Percentiles rank a stretch among this genome's conserved stretches.
Conservation (phyloP, 2,329 filamentous ascomycete species). For the Diaporthe batatas region DNA sequence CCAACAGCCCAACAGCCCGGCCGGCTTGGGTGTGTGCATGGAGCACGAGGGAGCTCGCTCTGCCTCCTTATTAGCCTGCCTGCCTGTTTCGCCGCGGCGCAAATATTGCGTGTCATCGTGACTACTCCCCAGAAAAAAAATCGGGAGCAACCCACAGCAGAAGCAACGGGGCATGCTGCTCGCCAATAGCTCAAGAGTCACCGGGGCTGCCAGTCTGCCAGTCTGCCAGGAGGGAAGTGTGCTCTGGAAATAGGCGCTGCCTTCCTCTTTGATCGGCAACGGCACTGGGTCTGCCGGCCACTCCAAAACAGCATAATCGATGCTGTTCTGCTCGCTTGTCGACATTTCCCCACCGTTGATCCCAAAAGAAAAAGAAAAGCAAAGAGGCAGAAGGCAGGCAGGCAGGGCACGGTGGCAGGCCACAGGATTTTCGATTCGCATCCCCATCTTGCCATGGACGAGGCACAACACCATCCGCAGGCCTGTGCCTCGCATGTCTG, state of each 20-base stretch:
- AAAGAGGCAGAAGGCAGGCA: not conserved
- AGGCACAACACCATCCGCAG: not conserved
- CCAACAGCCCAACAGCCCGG: not conserved
- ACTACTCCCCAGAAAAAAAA: slow-evolving; percentile 26
- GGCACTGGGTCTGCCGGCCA: slow-evolving; percentile 25
- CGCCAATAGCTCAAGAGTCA: slow-evolving; percentile 4
- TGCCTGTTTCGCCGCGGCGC: not conserved
- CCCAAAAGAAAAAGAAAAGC: not conserved
- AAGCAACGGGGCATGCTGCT: slow-evolving; percentile 11
- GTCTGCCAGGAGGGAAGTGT: not conserved
- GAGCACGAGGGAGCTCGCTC: not conserved
- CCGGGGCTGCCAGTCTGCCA: not conserved
- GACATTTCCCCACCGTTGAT: slow-evolving; percentile 19
- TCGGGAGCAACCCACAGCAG: slow-evolving; percentile 24
- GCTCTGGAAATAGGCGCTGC: slow-evolving; percentile 33
- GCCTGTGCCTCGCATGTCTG: not conserved
- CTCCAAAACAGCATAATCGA: slow-evolving; percentile 3
- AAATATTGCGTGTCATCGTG: slow-evolving; percentile 23
- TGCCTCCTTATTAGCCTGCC: not conserved
- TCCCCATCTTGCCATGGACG: slow-evolving; percentile 11
- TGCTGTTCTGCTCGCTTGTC: slow-evolving; percentile 33
- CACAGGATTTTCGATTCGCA: slow-evolving; percentile 28
- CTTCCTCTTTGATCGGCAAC: slow-evolving; percentile 32
- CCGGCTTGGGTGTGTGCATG: not conserved
- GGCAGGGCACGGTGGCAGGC: not conserved